These are phyloP conservation scores for Suhomyces wounanorum DNA, from an alignment of 1,139 yeast genomes.

Conservation along the genomic window DNA sequence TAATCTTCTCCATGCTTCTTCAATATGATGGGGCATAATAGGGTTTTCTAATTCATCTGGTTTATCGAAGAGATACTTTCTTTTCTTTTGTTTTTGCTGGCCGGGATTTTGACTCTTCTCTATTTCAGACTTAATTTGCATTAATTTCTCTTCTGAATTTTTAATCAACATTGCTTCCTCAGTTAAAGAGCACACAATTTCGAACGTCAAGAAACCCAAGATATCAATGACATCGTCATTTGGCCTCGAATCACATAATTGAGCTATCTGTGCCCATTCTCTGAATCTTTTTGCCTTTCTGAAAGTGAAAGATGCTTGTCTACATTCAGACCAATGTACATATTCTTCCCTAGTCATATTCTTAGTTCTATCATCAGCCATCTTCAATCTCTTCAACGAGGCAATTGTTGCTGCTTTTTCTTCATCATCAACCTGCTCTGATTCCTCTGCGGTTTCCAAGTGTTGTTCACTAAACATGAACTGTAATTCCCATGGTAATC, in stretches of 20 bases:
- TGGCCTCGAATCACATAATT: constrained; percentile 85
- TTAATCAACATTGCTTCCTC: constrained; percentile 88
- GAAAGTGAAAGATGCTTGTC: constrained; percentile 96
- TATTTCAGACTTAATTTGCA: constrained; percentile 38
- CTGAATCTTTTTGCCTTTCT: constrained; percentile 89
- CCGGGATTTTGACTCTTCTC: constrained; percentile 23
- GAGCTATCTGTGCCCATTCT: constrained; percentile 93
- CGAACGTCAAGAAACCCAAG: constrained; percentile 91
- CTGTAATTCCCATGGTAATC: constrained; percentile 94
- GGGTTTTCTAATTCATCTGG: constrained; percentile 90
- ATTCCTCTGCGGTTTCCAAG: constrained; percentile 75
- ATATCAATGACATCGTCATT: constrained; percentile 97
- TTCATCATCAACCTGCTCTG: constrained; percentile 81
- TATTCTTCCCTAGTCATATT: constrained; percentile 96
- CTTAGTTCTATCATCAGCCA: constrained; percentile 91
- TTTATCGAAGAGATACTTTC: constrained; percentile 79
- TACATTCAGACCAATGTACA: constrained; percentile 98
- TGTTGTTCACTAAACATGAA: constrained; percentile 94
- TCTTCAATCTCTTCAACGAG: constrained; percentile 80
- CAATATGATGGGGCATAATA: constrained; percentile 76
- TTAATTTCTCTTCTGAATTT: constrained; percentile 57
- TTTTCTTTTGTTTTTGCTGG: constrained; percentile 25
- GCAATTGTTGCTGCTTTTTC: constrained; percentile 89
- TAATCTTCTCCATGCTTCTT: constrained; percentile 87
- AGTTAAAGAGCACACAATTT: constrained; percentile 90